Percentiles rank a stretch among this genome's conserved stretches.
Conservation (phyloP, 2,329 filamentous ascomycete genomes). For the Colletotrichum magnum region DNA sequence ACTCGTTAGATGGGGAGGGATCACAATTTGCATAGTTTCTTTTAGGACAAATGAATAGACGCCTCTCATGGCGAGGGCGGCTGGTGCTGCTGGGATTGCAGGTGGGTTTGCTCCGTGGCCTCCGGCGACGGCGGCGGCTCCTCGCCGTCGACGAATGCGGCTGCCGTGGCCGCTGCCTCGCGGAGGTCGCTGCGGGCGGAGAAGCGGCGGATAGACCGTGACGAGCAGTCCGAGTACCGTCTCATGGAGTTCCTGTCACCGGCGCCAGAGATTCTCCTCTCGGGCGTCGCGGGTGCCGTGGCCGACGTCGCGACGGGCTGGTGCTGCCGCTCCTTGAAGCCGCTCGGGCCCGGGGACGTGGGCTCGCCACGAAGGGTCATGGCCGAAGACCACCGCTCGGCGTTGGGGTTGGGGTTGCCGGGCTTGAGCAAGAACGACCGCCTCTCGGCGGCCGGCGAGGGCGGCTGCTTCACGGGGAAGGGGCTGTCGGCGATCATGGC, state of each 20-base stretch:
- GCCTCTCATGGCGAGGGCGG: conserved; percentile 15
- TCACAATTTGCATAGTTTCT: not conserved
- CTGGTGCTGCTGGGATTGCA: conserved; percentile 20
- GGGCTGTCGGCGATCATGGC: conserved; percentile 28
- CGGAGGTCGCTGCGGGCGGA: conserved; percentile 34
- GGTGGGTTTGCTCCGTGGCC: conserved; percentile 25
- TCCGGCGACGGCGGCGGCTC: conserved; percentile 22
- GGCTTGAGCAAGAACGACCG: conserved; percentile 37
- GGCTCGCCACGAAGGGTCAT: conserved; percentile 33
- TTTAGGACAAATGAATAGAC: not conserved
- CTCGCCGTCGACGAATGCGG: conserved; percentile 29
- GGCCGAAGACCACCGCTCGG: conserved; percentile 32
- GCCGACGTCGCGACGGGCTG: conserved; percentile 6
- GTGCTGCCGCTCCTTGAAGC: conserved; percentile 17
- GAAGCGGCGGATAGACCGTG: conserved; percentile 33
- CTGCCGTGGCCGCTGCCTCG: conserved; percentile 35
- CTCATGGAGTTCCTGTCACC: conserved; percentile 31
- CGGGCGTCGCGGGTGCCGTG: conserved; percentile 30
- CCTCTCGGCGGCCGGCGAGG: conserved; percentile 10
- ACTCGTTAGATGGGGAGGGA: not conserved
- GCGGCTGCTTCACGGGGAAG: conserved; percentile 30
- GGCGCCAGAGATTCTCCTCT: conserved; percentile 15
- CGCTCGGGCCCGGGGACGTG: not conserved
- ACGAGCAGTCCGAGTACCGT: conserved; percentile 33
- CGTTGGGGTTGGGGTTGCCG: conserved; percentile 21